Percentiles rank a stretch among this genome's conserved stretches.
Evolutionary conservation across 331 rosid species (phyloP).

Genomic region (Pyrus hybrid): DNA sequence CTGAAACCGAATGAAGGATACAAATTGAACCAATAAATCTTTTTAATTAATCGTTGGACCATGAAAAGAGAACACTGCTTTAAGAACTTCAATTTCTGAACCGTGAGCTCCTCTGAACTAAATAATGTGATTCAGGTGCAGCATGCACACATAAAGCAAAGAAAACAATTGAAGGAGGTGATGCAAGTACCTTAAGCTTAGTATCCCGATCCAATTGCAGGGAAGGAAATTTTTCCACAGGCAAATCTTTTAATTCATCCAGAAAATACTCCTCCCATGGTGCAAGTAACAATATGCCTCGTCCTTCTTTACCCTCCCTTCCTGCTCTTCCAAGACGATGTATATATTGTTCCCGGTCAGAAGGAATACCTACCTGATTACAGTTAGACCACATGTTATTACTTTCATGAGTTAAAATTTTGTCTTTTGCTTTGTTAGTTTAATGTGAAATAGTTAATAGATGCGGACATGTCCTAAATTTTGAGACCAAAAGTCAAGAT

Average conservation of each 20-base stretch:
- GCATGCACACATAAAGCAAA: background rate
- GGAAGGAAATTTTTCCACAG: constrained; percentile 51
- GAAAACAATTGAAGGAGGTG: background rate
- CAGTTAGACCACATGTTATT: background rate
- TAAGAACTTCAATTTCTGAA: background rate
- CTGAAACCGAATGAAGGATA: background rate
- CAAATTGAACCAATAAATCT: background rate
- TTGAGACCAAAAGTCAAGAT: background rate
- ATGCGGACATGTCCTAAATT: background rate
- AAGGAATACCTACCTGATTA: constrained; percentile 77
- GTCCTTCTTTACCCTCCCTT: constrained; percentile 83
- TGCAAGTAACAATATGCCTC: constrained; percentile 70
- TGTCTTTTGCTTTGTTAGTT: background rate
- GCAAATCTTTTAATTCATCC: constrained; percentile 67
- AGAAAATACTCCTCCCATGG: constrained; percentile 94
- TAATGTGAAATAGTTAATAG: background rate
- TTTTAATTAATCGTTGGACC: background rate
- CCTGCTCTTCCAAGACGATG: constrained; percentile 97
- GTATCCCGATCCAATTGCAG: constrained; percentile 45
- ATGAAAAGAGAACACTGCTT: background rate
- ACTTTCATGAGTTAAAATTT: background rate
- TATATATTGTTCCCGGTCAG: constrained; percentile 80
- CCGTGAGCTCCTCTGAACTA: background rate
- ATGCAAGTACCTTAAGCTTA: constrained; percentile 52
- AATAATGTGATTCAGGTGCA: background rate